Base-by-base conservation (phyloP, 129 eudicot species). In the Silybum marianum region DNA sequence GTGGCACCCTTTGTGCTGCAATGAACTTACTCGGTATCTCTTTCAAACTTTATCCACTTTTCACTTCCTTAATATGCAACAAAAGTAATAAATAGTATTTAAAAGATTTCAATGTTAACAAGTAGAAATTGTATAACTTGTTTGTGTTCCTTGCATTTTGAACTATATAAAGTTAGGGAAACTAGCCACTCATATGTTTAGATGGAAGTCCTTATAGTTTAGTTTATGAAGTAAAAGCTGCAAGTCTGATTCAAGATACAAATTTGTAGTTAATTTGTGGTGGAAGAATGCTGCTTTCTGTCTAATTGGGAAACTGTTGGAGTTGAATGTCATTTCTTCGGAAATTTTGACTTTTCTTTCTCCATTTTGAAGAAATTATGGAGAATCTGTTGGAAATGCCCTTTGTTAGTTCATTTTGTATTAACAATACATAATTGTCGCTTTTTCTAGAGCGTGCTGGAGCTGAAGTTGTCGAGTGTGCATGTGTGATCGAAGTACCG, bases 1-100 rank as follows among this genome's bases (percentile, higher is more conserved):
- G 98, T 44, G 98, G 98, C 48, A 95, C 97, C 78, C 87, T 95
- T 66, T 88, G 88, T 89, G 97, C 98, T 32, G 97, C 96, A 70
- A 92, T 92, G 79, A 84, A 84, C 60, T 81, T 92, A 76, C 84
- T 95, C 14, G 97, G 97, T 95, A 95, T 54, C 68, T 26, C 39
- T 75, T 66, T 63, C 5, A 13, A 36, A 24, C 44, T 34, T 69
- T 75, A 9, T 25, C 28, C 73, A 42, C 19, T n/a, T 51, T 51
- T 51, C 63, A 73, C 6, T 7, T 68, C 12, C 74, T 69, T 68
- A n/a, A n/a, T 42, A 48, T 28, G 69, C 30, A 51, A 78, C 75
- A 67, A 28, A 28, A 28, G 3, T 16, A 69, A 46, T 30, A 58
- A 34, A 42, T 34, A 30, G 71, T 76, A 11, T 19, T 54, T n/a